Conservation (phyloP, 768 basidiomycete species). For the Leccinum subtestaceum region DNA sequence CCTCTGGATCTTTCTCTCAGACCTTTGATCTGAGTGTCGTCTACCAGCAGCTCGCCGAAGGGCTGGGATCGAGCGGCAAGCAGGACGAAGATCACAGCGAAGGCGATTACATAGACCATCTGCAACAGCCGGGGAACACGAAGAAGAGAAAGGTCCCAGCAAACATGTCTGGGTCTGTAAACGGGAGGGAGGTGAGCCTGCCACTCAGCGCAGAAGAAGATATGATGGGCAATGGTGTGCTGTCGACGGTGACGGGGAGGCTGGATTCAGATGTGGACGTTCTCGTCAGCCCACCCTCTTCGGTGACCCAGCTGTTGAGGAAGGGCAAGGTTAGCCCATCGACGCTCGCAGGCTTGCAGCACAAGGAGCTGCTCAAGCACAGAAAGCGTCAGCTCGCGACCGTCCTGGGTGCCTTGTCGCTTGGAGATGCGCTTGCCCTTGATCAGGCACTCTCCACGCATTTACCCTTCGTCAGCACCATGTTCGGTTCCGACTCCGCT, state of each 20-base stretch:
- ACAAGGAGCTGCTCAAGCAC: constrained; percentile 69
- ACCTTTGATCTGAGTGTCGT: constrained; percentile 28
- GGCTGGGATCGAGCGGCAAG: constrained; percentile 23
- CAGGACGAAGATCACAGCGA: constrained; percentile 56
- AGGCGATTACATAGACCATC: constrained; percentile 64
- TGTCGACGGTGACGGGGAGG: constrained; percentile 22
- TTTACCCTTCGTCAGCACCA: constrained; percentile 32
- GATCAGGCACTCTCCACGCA: constrained; percentile 70
- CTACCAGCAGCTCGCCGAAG: constrained; percentile 26
- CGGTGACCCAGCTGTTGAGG: constrained; percentile 21
- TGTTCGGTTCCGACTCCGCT: constrained; percentile 31
- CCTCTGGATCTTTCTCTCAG: constrained; percentile 21
- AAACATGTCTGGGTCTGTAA: constrained; percentile 43
- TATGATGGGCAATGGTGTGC: constrained; percentile 25
- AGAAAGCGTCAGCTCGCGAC: constrained; percentile 70
- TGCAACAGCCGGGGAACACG: constrained; percentile 76
- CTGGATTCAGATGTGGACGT: constrained; percentile 25
- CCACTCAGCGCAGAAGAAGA: constrained; percentile 45
- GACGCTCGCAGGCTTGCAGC: constrained; percentile 66
- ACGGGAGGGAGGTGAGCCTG: constrained; percentile 43
- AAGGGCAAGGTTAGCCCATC: constrained; percentile 54
- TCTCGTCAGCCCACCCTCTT: constrained; percentile 18
- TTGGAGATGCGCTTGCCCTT: constrained; percentile 67
- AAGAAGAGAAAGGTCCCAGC: constrained; percentile 88
- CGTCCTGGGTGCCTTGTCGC: constrained; percentile 63